Conservation (phyloP, 129 eudicot species). For the Logfia minima region DNA sequence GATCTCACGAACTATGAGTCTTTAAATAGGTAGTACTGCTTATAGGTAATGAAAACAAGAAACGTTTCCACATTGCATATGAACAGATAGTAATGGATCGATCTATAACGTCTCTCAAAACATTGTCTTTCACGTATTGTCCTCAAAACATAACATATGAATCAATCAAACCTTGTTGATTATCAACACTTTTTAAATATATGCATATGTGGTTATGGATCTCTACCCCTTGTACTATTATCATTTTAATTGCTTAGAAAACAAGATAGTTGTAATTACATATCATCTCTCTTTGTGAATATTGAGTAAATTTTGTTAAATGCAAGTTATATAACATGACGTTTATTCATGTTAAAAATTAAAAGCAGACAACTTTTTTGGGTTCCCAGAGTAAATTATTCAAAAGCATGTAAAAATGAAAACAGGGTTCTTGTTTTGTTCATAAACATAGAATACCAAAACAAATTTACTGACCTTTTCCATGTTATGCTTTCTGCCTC, state of each 20-base stretch:
- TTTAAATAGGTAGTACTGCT: too few species aligned
- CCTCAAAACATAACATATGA: too few species aligned
- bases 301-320: background rate
- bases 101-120: background rate
- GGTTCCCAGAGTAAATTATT: background rate
- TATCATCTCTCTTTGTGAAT: background rate
- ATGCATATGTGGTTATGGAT: background rate
- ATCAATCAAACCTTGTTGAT: too few species aligned
- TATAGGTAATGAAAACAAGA: too few species aligned
- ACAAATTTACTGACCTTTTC: background rate
- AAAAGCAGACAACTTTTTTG: constrained; percentile 12
- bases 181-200: background rate
- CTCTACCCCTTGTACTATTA: background rate
- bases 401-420: background rate
- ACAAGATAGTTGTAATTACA: background rate
- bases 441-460: background rate
- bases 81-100: background rate
- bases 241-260: too few species aligned
- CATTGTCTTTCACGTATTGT: background rate
- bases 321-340: background rate
- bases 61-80: too few species aligned
- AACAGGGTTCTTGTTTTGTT: constrained; percentile 19
- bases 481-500: background rate
- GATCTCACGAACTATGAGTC: background rate
- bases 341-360: background rate